Percentiles rank a stretch among this genome's conserved stretches.
These are phyloP conservation scores for Gossypium bickii DNA, from an alignment of 345 rosid genomes.

Conservation along the genomic window DNA sequence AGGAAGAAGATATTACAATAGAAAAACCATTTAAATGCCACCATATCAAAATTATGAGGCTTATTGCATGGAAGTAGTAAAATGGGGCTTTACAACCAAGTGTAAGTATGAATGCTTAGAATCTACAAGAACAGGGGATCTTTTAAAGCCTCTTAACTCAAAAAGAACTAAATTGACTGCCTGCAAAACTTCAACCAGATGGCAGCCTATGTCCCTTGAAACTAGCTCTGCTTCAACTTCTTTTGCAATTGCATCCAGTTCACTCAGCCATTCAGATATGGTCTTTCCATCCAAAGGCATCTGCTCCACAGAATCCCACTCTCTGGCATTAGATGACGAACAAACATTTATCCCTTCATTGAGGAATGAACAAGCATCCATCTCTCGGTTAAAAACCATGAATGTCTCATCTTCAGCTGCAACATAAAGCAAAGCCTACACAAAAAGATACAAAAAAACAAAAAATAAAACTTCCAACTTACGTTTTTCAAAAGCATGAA, in stretches of 20 bases:
- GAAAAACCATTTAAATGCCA: neutral
- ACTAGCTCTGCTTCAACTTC: slow-evolving; percentile 83
- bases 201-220: slow-evolving; percentile 76
- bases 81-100: slow-evolving; percentile 52
- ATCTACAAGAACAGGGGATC: slow-evolving; percentile 61
- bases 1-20: neutral
- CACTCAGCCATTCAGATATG: slow-evolving; percentile 57
- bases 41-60: neutral
- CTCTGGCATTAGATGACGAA: slow-evolving; percentile 28
- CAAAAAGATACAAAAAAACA: slow-evolving; percentile 8
- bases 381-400: slow-evolving; percentile 47
- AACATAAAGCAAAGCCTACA: slow-evolving; percentile 68
- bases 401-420: slow-evolving; percentile 95
- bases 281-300: slow-evolving; percentile 66
- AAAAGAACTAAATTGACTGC: slow-evolving; percentile 82
- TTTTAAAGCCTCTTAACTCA: slow-evolving; percentile 69
- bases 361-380: slow-evolving; percentile 45
- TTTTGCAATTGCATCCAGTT: slow-evolving; percentile 59
- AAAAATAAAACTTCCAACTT: slow-evolving; percentile 17
- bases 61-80: slow-evolving; percentile 14
- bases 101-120: slow-evolving; percentile 66
- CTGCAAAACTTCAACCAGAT: slow-evolving; percentile 71
- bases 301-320: slow-evolving; percentile 44
- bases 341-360: slow-evolving; percentile 43
- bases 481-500: neutral